Conservation (phyloP, 1,284 basidiomycete species). For the Ganoderma multipileum region DNA sequence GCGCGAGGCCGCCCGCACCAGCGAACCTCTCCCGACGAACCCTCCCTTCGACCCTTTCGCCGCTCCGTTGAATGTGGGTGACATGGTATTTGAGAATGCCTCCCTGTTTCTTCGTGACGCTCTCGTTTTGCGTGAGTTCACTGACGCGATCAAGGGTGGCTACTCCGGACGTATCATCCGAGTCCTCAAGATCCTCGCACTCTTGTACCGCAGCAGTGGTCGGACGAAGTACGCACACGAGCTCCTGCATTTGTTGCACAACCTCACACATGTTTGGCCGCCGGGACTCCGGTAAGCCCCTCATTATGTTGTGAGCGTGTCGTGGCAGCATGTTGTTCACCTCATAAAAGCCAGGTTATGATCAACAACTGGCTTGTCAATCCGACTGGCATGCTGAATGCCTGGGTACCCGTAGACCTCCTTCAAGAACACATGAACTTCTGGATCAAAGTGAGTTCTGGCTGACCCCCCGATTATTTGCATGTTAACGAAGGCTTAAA, state of each 20-base stretch:
- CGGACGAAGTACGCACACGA: conserved; percentile 49
- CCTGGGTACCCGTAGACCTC: conserved; percentile 45
- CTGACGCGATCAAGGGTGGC: conserved; percentile 44
- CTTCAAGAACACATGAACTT: conserved; percentile 51
- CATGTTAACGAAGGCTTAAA: too few relatives aligned
- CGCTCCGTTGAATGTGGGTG: too few relatives aligned
- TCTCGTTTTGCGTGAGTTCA: conserved; percentile 42
- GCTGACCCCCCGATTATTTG: too few relatives aligned
- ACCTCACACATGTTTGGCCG: conserved; percentile 47
- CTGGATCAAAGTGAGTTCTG: conserved; percentile 48
- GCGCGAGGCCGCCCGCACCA: too few relatives aligned
- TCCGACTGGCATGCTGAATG: conserved; percentile 40
- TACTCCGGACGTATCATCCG: conserved; percentile 44
- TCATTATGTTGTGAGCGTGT: too few relatives aligned
- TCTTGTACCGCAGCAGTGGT: conserved; percentile 39
- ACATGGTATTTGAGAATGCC: conserved; percentile 45
- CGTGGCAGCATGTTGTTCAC: too few relatives aligned
- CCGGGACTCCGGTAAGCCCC: conserved; percentile 16
- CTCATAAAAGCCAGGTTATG: conserved; percentile 40
- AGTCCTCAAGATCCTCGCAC: conserved; percentile 42
- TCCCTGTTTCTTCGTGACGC: conserved; percentile 44
- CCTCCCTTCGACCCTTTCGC: neutral
- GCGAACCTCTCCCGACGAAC: too few relatives aligned
- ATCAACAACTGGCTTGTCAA: conserved; percentile 50
- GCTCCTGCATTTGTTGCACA: conserved; percentile 47